phyloP scores from a whole-genome alignment of 1,284 basidiomycete species.

The Exsudoporus floridanus region DNA sequence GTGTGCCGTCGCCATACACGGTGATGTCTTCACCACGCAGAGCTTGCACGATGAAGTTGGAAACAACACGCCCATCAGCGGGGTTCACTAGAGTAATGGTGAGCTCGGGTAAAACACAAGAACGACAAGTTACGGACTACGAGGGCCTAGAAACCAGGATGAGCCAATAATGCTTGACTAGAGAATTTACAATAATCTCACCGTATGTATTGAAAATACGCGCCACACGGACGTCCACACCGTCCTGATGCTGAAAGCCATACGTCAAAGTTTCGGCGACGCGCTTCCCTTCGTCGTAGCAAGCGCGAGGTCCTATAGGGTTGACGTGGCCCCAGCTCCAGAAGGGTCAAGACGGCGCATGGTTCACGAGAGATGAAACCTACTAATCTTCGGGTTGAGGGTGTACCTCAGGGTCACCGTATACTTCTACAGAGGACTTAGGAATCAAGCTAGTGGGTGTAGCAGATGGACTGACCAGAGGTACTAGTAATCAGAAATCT shows the following conservation, averaged over 20 bases:
- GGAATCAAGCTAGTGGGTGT: slow-evolving; percentile 5
- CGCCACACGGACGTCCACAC: slow-evolving; percentile 92
- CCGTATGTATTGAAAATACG: slow-evolving; percentile 95
- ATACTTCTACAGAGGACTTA: slow-evolving; percentile 67
- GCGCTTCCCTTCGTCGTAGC: slow-evolving; percentile 98
- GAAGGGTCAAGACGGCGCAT: slow-evolving; percentile 16
- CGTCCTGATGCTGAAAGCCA: slow-evolving; percentile 91
- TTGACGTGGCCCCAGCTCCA: slow-evolving; percentile 95
- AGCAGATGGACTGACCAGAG: slow-evolving; percentile 55
- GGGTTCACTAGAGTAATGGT: slow-evolving; percentile 80
- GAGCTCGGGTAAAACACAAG: background rate
- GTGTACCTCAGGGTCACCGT: slow-evolving; percentile 96
- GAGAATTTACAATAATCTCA: slow-evolving; percentile 18
- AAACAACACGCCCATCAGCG: slow-evolving; percentile 93
- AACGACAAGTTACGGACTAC: slow-evolving; percentile 40
- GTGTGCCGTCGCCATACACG: slow-evolving; percentile 93
- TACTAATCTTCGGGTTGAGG: slow-evolving; percentile 94
- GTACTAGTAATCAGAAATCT: slow-evolving; percentile 95
- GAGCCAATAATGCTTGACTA: background rate
- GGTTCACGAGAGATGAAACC: slow-evolving; percentile 33
- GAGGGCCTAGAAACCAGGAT: slow-evolving; percentile 38
- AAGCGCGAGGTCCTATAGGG: slow-evolving; percentile 94
- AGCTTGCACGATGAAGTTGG: slow-evolving; percentile 97
- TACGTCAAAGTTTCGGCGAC: slow-evolving; percentile 95
- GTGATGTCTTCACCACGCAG: slow-evolving; percentile 95